Base-by-base conservation (phyloP, 1,284 basidiomycete genomes). In the Puccinia horiana region DNA sequence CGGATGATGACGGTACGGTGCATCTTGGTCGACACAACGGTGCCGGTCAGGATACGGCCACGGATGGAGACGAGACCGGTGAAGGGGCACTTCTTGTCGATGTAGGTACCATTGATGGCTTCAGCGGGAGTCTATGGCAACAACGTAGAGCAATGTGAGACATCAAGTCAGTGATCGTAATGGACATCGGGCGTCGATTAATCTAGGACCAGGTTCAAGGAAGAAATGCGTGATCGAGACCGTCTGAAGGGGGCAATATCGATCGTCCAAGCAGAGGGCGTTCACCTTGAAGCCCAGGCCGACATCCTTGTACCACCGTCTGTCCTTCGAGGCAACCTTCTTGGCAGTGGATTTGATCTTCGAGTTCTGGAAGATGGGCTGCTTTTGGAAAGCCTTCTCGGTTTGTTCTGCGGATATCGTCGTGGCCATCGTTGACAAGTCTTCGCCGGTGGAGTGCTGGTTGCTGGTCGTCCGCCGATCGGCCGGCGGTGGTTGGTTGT, bases 11-110 rank as follows among this genome's bases (percentile, higher is more conserved):
- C 91, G 84, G 97, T 99, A 87, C 97, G 94, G 88, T 93, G 96
- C 97, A 99, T 99, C 91, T 99, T 99, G 76, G 96, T 98, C 84
- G 96, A 98, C 83, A 99, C 90, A 85, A 99, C 96, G 88, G 93
- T 93, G 88, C 97, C 97, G 83, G 95, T 96, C 85, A 99, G 90
- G 89, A 99, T 98, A 87, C 97, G 96, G 84, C 97, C 97, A 88
- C 97, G 96, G 89, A 99, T 99, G 83, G 97, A 98, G 86, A 98
- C 90, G 85, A 94, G 90, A 85, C 96, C 94, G 75, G 85, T 86
- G 85, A 86, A 86, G 47, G 86, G 86, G 90, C 96, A 99, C 90
- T 99, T 99, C 91, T 99, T 99, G 92, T 99, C 94, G 87, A 99
- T 94, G 90, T 99, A 99, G 86, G 94, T 93, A 87, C 96, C 97